A percentile compares a stretch with the other conserved stretches of the same genome.
Conservation (phyloP, 1,284 basidiomycete genomes). For the Apiotrichum mycotoxinovorans region DNA sequence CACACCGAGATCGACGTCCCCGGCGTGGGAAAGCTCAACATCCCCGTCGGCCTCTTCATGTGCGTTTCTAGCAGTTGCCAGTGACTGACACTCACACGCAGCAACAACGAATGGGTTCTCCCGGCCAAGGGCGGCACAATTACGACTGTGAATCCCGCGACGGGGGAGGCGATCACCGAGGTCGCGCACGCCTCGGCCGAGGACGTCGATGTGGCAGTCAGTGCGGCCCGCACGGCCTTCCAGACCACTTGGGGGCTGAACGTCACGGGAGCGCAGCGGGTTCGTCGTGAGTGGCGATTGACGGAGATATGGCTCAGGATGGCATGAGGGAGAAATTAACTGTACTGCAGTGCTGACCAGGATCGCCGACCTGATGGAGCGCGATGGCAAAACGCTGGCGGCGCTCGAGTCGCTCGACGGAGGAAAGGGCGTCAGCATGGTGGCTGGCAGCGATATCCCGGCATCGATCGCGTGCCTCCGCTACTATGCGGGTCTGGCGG, state of each 20-base stretch:
- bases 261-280: constrained; percentile 73
- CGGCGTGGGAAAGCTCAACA: constrained; percentile 52
- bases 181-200: constrained; percentile 43
- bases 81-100: constrained; percentile 16
- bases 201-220: constrained; percentile 78
- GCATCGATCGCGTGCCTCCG: constrained; percentile 75
- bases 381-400: constrained; percentile 65
- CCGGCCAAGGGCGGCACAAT: constrained; percentile 30
- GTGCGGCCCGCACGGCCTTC: constrained; percentile 75
- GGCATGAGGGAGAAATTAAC: too few species aligned
- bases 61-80: constrained; percentile 6
- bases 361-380: constrained; percentile 88
- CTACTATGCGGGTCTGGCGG: constrained; percentile 67
- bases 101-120: constrained; percentile 39
- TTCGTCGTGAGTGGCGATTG: constrained; percentile 50
- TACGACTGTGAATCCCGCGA: constrained; percentile 51
- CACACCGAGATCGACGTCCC: constrained; percentile 25
- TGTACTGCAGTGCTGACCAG: constrained; percentile 61
- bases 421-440: constrained; percentile 73
- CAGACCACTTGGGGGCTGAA: constrained; percentile 87
- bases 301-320: too few species aligned
- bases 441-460: constrained; percentile 67
- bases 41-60: constrained; percentile 83
- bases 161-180: constrained; percentile 52
- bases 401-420: constrained; percentile 74